phyloP scores from a whole-genome alignment of 192 early-diverging fungal species.

The Jimgerdemannia flammicorona region DNA sequence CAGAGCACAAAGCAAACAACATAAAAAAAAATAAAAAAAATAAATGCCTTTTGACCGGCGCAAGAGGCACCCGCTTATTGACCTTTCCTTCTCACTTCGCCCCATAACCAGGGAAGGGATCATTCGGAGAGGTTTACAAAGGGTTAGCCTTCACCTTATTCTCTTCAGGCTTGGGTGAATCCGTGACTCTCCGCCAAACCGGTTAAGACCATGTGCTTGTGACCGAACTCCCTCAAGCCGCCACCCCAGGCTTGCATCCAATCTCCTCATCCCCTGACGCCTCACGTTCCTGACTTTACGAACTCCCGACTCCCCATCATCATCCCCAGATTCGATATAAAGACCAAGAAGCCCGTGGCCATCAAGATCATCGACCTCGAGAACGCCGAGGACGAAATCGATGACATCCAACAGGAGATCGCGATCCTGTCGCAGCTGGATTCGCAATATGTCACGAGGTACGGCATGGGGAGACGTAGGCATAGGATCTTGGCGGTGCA shows the following conservation, averaged over 20 bases:
- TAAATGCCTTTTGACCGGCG: background rate
- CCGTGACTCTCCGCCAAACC: too few relatives aligned
- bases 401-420: constrained; percentile 98
- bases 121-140: constrained; percentile 83
- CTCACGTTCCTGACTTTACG: background rate
- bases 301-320: background rate
- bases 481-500: too few relatives aligned
- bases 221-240: background rate
- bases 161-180: background rate
- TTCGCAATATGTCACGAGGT: constrained; percentile 80
- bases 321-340: constrained; percentile 53
- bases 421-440: constrained; percentile 91
- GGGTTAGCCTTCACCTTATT: constrained; percentile 51
- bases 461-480: constrained; percentile 4
- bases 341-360: constrained; percentile 73
- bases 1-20: background rate
- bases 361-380: constrained; percentile 99
- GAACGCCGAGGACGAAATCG: constrained; percentile 96
- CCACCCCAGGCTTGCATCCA: background rate
- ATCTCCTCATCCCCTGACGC: background rate
- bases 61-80: background rate
- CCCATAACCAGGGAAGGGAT: constrained; percentile 53
- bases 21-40: too few relatives aligned
- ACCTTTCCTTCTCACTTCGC: constrained; percentile 1
- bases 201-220: background rate